Evolutionary conservation across 139 green algal species (phyloP), one percentile per base, ranked within the genome.

Genomic region (Chlorella sp.): DNA sequence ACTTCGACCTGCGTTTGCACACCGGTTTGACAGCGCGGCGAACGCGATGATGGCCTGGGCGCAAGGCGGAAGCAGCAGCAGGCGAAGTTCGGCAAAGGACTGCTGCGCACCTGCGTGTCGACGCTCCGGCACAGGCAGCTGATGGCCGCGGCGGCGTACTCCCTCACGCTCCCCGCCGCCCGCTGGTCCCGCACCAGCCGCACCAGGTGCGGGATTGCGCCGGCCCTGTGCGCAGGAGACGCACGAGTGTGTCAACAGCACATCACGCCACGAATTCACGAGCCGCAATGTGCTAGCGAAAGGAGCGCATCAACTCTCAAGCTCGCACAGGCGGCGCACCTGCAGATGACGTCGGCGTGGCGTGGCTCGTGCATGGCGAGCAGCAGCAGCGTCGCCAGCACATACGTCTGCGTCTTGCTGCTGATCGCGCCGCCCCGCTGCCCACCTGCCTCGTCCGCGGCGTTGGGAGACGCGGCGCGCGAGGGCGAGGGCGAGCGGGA

Each of bases 111-210:
- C 42, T 55, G 42, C 42, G 17, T 17, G 27, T 75, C 77, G 5
- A 66, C 33, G 36, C 63, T 77, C 29, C 74, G 64, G 5, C 64
- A 69, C 51, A 86, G 60, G 49, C 67, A 73, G 33, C 72, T 74
- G 49, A 86, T 55, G 60, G 83, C 70, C 23, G 81, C 77, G 29
- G 74, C 81, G 6, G 74, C 51, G 55, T 83, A 77, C 81, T 86
- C 81, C 20, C 72, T 62, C 1, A 64, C 73, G 26, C 17, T 55
- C 42, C 10, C 42, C 10, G 10, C 17, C 42, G 42, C 42, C 17
- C 34, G 32, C 50, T 1, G 20, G 1, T 34, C 2, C 5, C 34
- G 49, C 5, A 23, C 62, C 29, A 49, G 30, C 33, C 17, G 35
- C 24, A 71, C 65, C 14, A 71, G 65, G 6, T n/a, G 5, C 3